These are phyloP conservation scores for Sarocladiaceae sp. DNA, from an alignment of 2,329 filamentous ascomycete genomes.

Conservation along the genomic window DNA sequence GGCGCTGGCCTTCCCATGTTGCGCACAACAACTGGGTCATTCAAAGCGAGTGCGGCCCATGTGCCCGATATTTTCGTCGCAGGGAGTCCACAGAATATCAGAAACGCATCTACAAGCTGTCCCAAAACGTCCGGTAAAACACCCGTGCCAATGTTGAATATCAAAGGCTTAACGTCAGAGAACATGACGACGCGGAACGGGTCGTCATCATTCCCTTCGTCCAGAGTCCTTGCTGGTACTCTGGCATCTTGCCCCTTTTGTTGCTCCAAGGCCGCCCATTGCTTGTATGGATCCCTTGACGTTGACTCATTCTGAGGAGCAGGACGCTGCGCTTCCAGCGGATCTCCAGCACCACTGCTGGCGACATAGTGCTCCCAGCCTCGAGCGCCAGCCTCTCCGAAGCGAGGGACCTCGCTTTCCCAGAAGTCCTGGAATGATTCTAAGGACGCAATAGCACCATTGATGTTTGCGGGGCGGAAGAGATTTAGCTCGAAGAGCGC, in stretches of 20 bases:
- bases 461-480: slow-evolving; percentile 41
- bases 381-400: slow-evolving; percentile 65
- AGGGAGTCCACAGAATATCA: slow-evolving; percentile 62
- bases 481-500: slow-evolving; percentile 67
- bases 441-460: slow-evolving; percentile 19
- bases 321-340: slow-evolving; percentile 28
- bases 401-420: slow-evolving; percentile 74
- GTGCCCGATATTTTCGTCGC: slow-evolving; percentile 27
- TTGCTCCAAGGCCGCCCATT: slow-evolving; percentile 51
- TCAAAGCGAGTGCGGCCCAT: slow-evolving; percentile 23
- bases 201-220: slow-evolving; percentile 71
- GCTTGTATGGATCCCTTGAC: slow-evolving; percentile 41
- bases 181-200: slow-evolving; percentile 78
- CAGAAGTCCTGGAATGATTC: slow-evolving; percentile 66
- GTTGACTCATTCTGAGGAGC: slow-evolving; percentile 7
- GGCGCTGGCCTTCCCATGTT: slow-evolving; percentile 1
- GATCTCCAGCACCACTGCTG: slow-evolving; percentile 28
- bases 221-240: slow-evolving; percentile 65
- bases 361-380: slow-evolving; percentile 60
- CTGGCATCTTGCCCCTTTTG: slow-evolving; percentile 38
- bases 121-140: slow-evolving; percentile 28
- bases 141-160: slow-evolving; percentile 44
- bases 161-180: slow-evolving; percentile 61
- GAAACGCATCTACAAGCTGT: slow-evolving; percentile 61
- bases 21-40: slow-evolving; percentile 24